These are phyloP conservation scores for Notholithocarpus densiflorus DNA, from an alignment of 306 rosid genomes.

Conservation along the genomic window DNA sequence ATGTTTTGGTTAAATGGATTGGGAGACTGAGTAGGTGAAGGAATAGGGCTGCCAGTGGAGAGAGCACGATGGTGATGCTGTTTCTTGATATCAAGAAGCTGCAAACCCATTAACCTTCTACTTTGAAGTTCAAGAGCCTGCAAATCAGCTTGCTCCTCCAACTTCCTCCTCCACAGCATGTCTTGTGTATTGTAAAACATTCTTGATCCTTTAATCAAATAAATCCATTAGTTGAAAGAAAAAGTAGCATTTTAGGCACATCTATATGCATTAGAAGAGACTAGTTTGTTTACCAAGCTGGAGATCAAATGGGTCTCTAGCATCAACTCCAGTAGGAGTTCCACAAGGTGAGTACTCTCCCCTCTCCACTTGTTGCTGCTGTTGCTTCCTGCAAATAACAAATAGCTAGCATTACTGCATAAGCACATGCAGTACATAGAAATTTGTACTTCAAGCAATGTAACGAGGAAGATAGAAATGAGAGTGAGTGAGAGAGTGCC, in stretches of 20 bases:
- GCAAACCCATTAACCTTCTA: constrained; percentile 77
- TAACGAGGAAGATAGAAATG: neutral
- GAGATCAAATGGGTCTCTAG: constrained; percentile 77
- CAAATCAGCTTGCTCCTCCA: constrained; percentile 88
- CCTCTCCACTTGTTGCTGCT: constrained; percentile 66
- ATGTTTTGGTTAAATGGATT: constrained; percentile 49
- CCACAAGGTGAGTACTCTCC: constrained; percentile 94
- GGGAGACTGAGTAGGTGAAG: constrained; percentile 73
- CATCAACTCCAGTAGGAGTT: constrained; percentile 80
- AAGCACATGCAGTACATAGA: neutral
- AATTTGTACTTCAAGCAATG: neutral
- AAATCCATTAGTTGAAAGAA: neutral
- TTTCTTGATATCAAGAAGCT: constrained; percentile 89
- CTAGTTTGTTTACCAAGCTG: constrained; percentile 60
- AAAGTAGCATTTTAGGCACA: neutral
- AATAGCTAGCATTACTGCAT: neutral
- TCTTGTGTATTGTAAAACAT: constrained; percentile 84
- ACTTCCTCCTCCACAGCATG: constrained; percentile 83
- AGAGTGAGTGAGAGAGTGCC: constrained; percentile 40
- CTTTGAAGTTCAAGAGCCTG: constrained; percentile 90
- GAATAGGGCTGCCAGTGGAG: constrained; percentile 68
- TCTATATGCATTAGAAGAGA: neutral
- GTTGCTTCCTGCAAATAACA: constrained; percentile 67
- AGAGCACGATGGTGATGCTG: constrained; percentile 62
- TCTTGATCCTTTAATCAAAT: constrained; percentile 48